Percentiles rank a stretch among this genome's conserved stretches.
phyloP scores from a whole-genome alignment of 495 filamentous ascomycete species.

The Penicillium coffeae region DNA sequence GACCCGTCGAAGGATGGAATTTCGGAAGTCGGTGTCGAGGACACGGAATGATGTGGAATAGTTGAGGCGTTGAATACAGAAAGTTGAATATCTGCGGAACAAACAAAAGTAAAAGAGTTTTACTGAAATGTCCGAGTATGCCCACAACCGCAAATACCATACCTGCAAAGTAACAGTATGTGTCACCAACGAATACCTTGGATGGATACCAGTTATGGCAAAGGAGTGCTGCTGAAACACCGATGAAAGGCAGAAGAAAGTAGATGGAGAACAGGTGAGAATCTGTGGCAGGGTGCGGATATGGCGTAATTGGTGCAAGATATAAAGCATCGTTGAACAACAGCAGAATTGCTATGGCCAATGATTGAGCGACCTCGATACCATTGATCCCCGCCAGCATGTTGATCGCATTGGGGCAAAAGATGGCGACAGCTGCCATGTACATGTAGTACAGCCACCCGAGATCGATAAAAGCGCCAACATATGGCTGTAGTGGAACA shows the following conservation, averaged over 20 bases:
- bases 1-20: slow-evolving; percentile 77
- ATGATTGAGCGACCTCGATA: slow-evolving; percentile 90
- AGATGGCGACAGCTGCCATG: slow-evolving; percentile 92
- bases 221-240: slow-evolving; percentile 81
- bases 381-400: slow-evolving; percentile 97
- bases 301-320: slow-evolving; percentile 56
- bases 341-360: slow-evolving; percentile 82
- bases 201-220: slow-evolving; percentile 96
- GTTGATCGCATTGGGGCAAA: slow-evolving; percentile 98
- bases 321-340: slow-evolving; percentile 85
- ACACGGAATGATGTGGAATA: slow-evolving; percentile 85
- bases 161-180: slow-evolving; percentile 98
- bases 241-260: slow-evolving; percentile 89
- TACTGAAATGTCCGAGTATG: slow-evolving; percentile 95
- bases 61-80: slow-evolving; percentile 83
- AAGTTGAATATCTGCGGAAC: slow-evolving; percentile 97
- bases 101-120: slow-evolving; percentile 87
- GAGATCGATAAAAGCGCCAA: slow-evolving; percentile 78
- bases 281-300: slow-evolving; percentile 90
- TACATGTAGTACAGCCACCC: slow-evolving; percentile 91
- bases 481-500: slow-evolving; percentile 72
- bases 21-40: slow-evolving; percentile 86
- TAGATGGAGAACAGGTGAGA: slow-evolving; percentile 94
- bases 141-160: slow-evolving; percentile 98
- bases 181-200: slow-evolving; percentile 93